These are phyloP conservation scores for Fusarium xyrophilum DNA, from an alignment of 2,329 filamentous ascomycete genomes.

Conservation along the genomic window DNA sequence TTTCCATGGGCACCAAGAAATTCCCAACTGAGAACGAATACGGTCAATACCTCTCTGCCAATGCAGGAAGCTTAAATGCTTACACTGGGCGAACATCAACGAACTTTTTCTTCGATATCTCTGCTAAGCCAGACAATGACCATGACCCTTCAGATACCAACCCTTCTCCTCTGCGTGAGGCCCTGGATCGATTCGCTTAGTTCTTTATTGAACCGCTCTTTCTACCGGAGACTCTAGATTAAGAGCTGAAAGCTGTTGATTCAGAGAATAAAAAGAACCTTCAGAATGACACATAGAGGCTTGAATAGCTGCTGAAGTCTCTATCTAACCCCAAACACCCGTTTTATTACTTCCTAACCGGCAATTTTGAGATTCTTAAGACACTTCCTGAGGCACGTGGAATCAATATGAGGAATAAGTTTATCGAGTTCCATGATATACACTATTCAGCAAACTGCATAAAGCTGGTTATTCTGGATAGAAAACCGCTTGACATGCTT, in stretches of 20 bases:
- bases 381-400: slow-evolving; percentile 79
- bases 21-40: slow-evolving; percentile 97
- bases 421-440: slow-evolving; percentile 88
- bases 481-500: slow-evolving; percentile 80
- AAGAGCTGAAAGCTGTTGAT: slow-evolving; percentile 87
- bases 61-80: slow-evolving; percentile 92
- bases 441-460: slow-evolving; percentile 93
- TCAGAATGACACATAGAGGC: slow-evolving; percentile 86
- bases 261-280: slow-evolving; percentile 98
- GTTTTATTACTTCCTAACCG: slow-evolving; percentile 90
- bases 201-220: slow-evolving; percentile 93
- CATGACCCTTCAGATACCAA: slow-evolving; percentile 62
- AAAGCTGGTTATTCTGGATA: slow-evolving; percentile 87
- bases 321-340: slow-evolving; percentile 88
- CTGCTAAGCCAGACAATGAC: slow-evolving; percentile 74
- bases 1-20: slow-evolving; percentile 99
- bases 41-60: slow-evolving; percentile 86
- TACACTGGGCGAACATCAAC: slow-evolving; percentile 94
- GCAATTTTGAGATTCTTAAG: slow-evolving; percentile 85
- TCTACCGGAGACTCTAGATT: slow-evolving; percentile 81
- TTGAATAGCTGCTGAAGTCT: slow-evolving; percentile 87
- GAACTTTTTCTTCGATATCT: slow-evolving; percentile 97
- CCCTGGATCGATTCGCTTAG: slow-evolving; percentile 88
- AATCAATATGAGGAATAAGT: slow-evolving; percentile 86
- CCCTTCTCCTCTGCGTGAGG: slow-evolving; percentile 73